Conservation (phyloP, 306 rosid species). For the Vigna mungo region DNA sequence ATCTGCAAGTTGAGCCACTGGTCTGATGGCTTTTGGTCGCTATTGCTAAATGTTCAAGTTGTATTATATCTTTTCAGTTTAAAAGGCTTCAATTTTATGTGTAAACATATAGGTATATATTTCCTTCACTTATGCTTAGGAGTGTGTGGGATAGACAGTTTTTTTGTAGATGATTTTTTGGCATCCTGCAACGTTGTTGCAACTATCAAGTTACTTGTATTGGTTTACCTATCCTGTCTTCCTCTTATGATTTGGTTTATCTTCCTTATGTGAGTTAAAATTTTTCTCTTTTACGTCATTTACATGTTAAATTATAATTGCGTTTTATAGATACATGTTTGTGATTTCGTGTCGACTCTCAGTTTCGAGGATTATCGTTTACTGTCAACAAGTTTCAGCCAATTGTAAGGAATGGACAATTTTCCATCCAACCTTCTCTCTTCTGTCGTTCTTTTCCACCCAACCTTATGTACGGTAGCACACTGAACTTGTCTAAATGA, state of each 20-base stretch:
- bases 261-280: constrained; percentile 13
- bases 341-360: neutral
- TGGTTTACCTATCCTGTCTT: constrained; percentile 1
- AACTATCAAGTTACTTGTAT: constrained; percentile 20
- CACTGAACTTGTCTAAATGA: no score
- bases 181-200: constrained; percentile 21
- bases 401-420: neutral
- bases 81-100: neutral
- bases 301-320: constrained; percentile 31
- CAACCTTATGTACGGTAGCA: no score
- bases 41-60: neutral
- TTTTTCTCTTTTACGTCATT: constrained; percentile 37
- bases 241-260: constrained; percentile 28
- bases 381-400: neutral
- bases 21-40: neutral
- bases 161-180: neutral
- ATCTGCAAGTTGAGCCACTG: constrained; percentile 19
- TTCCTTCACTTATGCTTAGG: constrained; percentile 10
- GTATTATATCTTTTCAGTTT: neutral
- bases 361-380: constrained; percentile 12
- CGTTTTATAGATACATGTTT: constrained; percentile 1
- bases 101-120: neutral
- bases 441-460: no score
- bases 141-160: constrained; percentile 10
- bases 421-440: neutral